Evolutionary conservation across 106 monocot genomes (phyloP).

Genomic region (Hemerocallis citrina): DNA sequence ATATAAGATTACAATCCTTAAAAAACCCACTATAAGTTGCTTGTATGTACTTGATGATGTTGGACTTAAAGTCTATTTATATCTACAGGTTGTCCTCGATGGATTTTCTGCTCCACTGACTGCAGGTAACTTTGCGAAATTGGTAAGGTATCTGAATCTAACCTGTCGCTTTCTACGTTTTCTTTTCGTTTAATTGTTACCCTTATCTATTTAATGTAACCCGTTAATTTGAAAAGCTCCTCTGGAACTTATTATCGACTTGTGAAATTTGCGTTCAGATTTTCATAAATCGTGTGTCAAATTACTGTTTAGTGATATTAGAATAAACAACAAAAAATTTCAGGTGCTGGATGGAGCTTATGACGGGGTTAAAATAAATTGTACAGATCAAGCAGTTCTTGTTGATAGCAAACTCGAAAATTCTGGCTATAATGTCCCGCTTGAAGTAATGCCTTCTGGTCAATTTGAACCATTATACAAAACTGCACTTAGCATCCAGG

Average conservation of each 20-base stretch:
- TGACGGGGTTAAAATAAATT: slow-evolving; percentile 71
- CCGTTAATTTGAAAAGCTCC: not conserved
- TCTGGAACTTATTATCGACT: not conserved
- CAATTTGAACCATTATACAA: slow-evolving; percentile 94
- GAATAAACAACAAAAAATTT: slow-evolving; percentile 1
- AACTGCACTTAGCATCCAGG: slow-evolving; percentile 81
- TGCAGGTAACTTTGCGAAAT: slow-evolving; percentile 89
- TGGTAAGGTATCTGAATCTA: slow-evolving; percentile 59
- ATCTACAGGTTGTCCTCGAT: slow-evolving; percentile 70
- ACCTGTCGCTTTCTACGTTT: not conserved
- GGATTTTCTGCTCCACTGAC: slow-evolving; percentile 96
- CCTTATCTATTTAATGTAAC: not conserved
- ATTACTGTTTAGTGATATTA: not conserved
- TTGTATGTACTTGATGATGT: not conserved
- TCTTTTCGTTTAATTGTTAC: not conserved
- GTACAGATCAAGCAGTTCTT: slow-evolving; percentile 67
- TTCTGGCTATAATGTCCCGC: slow-evolving; percentile 51
- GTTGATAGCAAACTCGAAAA: slow-evolving; percentile 60
- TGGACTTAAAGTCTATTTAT: not conserved
- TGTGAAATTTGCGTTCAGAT: not conserved
- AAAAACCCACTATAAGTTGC: too few species aligned
- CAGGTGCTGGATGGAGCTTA: slow-evolving; percentile 85
- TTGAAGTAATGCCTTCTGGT: slow-evolving; percentile 65
- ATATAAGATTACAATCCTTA: not conserved
- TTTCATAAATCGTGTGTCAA: not conserved